phyloP scores from a whole-genome alignment of 1,139 yeast genomes.

The Meyerozyma smithsonii region DNA sequence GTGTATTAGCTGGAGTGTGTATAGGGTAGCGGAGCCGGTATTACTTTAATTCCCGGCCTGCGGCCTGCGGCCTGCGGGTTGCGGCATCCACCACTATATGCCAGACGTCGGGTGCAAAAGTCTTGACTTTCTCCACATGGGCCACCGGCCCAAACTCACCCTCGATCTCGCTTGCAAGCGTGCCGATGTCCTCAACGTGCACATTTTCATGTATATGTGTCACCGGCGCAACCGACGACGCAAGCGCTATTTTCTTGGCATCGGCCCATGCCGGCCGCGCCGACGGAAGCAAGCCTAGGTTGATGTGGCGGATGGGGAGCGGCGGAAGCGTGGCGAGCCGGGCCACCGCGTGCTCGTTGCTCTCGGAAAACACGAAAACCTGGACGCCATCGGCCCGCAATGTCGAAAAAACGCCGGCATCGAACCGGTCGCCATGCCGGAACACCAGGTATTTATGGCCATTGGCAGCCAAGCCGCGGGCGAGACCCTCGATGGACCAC shows the following conservation, averaged over 20 bases:
- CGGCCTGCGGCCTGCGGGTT: too few species aligned
- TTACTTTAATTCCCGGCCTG: too few species aligned
- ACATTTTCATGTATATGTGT: slow-evolving; percentile 80
- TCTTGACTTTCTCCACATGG: slow-evolving; percentile 61
- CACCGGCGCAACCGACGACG: slow-evolving; percentile 18
- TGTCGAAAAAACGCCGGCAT: slow-evolving; percentile 11
- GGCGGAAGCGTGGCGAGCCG: slow-evolving; percentile 30
- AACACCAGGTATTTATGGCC: slow-evolving; percentile 36
- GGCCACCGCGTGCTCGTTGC: slow-evolving; percentile 46
- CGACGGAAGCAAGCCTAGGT: slow-evolving; percentile 72
- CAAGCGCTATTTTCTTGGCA: slow-evolving; percentile 26
- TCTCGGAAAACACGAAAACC: slow-evolving; percentile 52
- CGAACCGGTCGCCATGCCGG: slow-evolving; percentile 23
- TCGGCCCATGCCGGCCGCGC: slow-evolving; percentile 59
- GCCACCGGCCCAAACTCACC: slow-evolving; percentile 12
- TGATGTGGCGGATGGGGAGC: slow-evolving; percentile 53
- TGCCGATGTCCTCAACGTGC: slow-evolving; percentile 36
- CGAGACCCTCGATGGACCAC: slow-evolving; percentile 75
- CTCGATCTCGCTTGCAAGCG: slow-evolving; percentile 20
- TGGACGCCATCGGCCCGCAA: slow-evolving; percentile 13
- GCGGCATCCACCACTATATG: slow-evolving; percentile 62
- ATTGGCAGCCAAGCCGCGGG: slow-evolving; percentile 48
- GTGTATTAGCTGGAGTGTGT: too few species aligned
- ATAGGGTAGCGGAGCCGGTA: too few species aligned
- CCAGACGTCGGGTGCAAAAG: slow-evolving; percentile 86